Conservation (phyloP, 305 asterid genomes). For the Caryopteris hybrid region DNA sequence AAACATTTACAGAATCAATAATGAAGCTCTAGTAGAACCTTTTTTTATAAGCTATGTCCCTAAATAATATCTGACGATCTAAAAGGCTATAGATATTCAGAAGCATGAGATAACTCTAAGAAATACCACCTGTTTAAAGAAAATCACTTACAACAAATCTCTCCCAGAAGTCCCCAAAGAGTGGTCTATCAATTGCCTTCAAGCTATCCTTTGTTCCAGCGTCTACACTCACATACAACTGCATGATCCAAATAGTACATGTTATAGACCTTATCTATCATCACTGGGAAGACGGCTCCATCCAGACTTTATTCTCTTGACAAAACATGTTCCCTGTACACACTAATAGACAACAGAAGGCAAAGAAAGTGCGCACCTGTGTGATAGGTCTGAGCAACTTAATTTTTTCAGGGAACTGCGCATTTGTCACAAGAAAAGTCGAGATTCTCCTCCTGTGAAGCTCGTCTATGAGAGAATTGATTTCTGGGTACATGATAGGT, state of each 20-base stretch:
- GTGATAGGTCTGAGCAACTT: constrained; percentile 66
- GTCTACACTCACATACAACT: constrained; percentile 96
- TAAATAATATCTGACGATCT: neutral
- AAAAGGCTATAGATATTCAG: constrained; percentile 1
- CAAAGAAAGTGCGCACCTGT: constrained; percentile 48
- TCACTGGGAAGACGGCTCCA: neutral
- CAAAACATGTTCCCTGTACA: neutral
- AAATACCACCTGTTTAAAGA: neutral
- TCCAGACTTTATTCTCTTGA: constrained; percentile 5
- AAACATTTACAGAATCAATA: no score
- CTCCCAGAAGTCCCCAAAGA: constrained; percentile 98
- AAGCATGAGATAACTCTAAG: neutral
- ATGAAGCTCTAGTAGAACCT: no score
- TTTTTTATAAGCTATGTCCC: no score
- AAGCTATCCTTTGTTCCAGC: constrained; percentile 95
- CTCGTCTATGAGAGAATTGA: constrained; percentile 79
- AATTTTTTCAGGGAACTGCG: constrained; percentile 92
- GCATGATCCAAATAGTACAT: constrained; percentile 28
- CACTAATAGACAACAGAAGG: constrained; percentile 13
- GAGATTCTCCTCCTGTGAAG: constrained; percentile 80
- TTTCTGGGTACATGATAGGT: constrained; percentile 98
- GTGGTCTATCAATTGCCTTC: constrained; percentile 96
- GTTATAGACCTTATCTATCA: constrained; percentile 5
- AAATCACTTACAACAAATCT: constrained; percentile 65
- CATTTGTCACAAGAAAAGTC: constrained; percentile 92